These are phyloP conservation scores for Thalassiosira profunda DNA, from an alignment of 108 stramenopile genomes.

Conservation along the genomic window DNA sequence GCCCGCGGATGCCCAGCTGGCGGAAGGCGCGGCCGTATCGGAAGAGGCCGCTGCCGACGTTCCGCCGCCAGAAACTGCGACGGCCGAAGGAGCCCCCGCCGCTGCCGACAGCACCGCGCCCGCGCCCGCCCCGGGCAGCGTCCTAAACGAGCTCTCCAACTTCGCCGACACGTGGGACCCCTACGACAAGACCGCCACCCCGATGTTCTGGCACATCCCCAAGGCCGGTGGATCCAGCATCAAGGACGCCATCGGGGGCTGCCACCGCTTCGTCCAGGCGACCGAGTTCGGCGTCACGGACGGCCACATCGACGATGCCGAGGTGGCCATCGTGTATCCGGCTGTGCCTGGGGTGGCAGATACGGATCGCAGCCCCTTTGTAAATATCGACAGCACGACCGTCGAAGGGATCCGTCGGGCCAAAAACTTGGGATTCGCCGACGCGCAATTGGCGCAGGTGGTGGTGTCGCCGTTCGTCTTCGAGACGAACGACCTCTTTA, in stretches of 20 bases:
- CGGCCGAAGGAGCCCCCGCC: background rate
- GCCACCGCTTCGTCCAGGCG: constrained; percentile 60
- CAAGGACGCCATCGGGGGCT: constrained; percentile 59
- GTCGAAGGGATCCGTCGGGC: constrained; percentile 54
- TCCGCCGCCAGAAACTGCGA: background rate
- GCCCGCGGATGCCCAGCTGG: too few species aligned
- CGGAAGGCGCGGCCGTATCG: too few species aligned
- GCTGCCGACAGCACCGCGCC: background rate
- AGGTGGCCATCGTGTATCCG: constrained; percentile 60
- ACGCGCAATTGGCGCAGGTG: constrained; percentile 54
- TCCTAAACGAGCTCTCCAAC: constrained; percentile 26
- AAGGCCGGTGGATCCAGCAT: constrained; percentile 58
- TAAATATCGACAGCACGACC: constrained; percentile 66
- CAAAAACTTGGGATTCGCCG: constrained; percentile 55
- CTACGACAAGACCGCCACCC: constrained; percentile 43
- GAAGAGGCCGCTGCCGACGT: constrained; percentile 3
- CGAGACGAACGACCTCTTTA: constrained; percentile 58
- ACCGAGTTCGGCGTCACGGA: constrained; percentile 67
- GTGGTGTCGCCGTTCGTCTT: constrained; percentile 57
- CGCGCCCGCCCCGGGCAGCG: too few species aligned
- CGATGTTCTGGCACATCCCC: constrained; percentile 62
- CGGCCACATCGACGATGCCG: constrained; percentile 57
- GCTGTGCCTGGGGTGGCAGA: constrained; percentile 44
- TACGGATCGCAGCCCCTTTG: constrained; percentile 56
- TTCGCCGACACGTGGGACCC: constrained; percentile 63